A percentile compares a stretch with the other conserved stretches of the same genome.
Evolutionary conservation across 164 flowering plant genomes (phyloP).

Genomic region (Saururus chinensis): DNA sequence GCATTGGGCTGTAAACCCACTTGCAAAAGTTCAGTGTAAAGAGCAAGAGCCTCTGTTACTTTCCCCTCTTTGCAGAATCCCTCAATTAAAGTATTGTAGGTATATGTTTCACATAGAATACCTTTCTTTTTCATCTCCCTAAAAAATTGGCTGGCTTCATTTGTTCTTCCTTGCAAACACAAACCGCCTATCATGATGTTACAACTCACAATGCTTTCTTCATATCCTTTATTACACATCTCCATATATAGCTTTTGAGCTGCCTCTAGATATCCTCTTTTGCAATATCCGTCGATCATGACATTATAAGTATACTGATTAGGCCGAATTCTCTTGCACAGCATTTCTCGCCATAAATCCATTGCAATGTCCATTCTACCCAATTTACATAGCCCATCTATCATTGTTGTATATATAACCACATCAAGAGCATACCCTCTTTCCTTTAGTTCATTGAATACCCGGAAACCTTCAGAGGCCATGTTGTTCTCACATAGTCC

Average conservation of each 20-base stretch:
- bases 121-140: slow-evolving; percentile 45
- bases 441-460: slow-evolving; percentile 47
- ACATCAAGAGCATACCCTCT: slow-evolving; percentile 57
- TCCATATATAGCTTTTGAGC: slow-evolving; percentile 37
- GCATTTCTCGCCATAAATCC: slow-evolving; percentile 62
- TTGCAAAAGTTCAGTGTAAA: slow-evolving; percentile 28
- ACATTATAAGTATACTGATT: slow-evolving; percentile 49
- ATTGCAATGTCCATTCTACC: slow-evolving; percentile 34
- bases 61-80: slow-evolving; percentile 40
- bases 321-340: slow-evolving; percentile 37
- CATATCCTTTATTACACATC: slow-evolving; percentile 42
- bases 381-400: slow-evolving; percentile 47
- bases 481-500: slow-evolving; percentile 36
- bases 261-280: slow-evolving; percentile 24
- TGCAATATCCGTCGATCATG: slow-evolving; percentile 38
- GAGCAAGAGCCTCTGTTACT: slow-evolving; percentile 17
- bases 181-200: slow-evolving; percentile 44
- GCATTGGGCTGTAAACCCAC: slow-evolving; percentile 35
- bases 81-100: slow-evolving; percentile 41
- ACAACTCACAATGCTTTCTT: slow-evolving; percentile 29
- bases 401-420: slow-evolving; percentile 54
- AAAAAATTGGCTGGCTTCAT: slow-evolving; percentile 34
- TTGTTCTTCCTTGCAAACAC: slow-evolving; percentile 28
- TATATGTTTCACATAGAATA: slow-evolving; percentile 25
- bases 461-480: slow-evolving; percentile 29